Conservation (phyloP, 192 early-diverging fungal genomes). For the Umbelopsis vinacea region DNA sequence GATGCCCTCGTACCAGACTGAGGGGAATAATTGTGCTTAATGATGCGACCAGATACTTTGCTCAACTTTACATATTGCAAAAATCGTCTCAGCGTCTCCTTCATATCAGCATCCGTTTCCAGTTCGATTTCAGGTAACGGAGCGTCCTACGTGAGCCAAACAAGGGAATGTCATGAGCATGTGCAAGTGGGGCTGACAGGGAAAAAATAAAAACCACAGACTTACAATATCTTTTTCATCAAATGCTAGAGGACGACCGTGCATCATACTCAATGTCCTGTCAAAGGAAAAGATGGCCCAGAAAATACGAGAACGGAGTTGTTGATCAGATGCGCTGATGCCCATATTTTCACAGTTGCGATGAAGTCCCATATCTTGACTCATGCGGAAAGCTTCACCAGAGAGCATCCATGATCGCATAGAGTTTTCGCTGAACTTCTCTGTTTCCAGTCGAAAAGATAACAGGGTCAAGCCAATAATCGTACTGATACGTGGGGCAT, state of each 20-base stretch:
- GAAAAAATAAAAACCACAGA: neutral
- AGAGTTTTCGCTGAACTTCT: slow-evolving; percentile 45
- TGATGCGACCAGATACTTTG: slow-evolving; percentile 49
- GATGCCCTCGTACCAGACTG: slow-evolving; percentile 9
- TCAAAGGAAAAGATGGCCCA: slow-evolving; percentile 75
- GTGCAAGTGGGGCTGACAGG: neutral
- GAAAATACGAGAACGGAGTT: slow-evolving; percentile 67
- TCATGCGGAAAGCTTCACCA: slow-evolving; percentile 73
- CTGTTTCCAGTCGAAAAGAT: slow-evolving; percentile 63
- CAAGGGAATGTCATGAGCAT: neutral
- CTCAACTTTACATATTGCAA: slow-evolving; percentile 46
- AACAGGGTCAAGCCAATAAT: slow-evolving; percentile 66
- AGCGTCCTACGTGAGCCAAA: slow-evolving; percentile 16
- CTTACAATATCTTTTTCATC: slow-evolving; percentile 47
- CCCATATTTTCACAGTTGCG: slow-evolving; percentile 60
- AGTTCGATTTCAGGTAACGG: slow-evolving; percentile 17
- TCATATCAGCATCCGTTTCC: slow-evolving; percentile 35
- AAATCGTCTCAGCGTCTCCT: slow-evolving; percentile 36
- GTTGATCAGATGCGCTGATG: slow-evolving; percentile 28
- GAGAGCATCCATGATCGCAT: slow-evolving; percentile 65
- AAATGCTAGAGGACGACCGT: slow-evolving; percentile 59
- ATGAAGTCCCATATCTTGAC: slow-evolving; percentile 78
- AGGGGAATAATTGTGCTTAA: slow-evolving; percentile 48
- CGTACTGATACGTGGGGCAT: slow-evolving; percentile 53
- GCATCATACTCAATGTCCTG: slow-evolving; percentile 62